Base-by-base conservation (phyloP, 1,284 basidiomycete genomes). In the Mycosarcoma maydis region DNA sequence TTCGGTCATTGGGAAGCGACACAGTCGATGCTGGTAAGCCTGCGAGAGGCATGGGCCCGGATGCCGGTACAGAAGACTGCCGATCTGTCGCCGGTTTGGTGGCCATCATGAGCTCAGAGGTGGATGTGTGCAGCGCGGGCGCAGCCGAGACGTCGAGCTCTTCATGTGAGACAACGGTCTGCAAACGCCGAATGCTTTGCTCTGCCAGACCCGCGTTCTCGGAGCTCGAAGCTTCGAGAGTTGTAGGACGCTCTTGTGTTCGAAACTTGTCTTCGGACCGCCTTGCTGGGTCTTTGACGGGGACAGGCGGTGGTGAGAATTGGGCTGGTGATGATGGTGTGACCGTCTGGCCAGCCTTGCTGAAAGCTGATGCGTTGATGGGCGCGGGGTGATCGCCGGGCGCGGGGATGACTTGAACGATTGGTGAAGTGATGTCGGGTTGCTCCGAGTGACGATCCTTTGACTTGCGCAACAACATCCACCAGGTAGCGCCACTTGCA, bases 401-500 rank as follows among this genome's bases (percentile, higher is more conserved):
- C 3, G 34, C 19, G 6, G 38, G 14, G 27, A 32, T 10, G 13
- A 24, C 33, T 26, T 54, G 46, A 10, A 17, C 22, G 14, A 36
- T 33, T 6, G 50, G 23, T 14, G 54, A 36, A 23, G 17, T 37
- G 9, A 42, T 23, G 2, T 46, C n/a, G 16, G 27, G 36, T 20
- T 54, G 45, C 30, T 53, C 54, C 14, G 26, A 16, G 24, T 53
- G 54, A 9, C 61, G 50, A 76, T 87, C 89, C 80, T 91, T 89
- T 9, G 88, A 86, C 75, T 89, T 91, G 72, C 89, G 87, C 76
- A 90, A 89, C 45, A 98, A 84, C 86, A 97, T 91, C 96, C 96
- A 98, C 95, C 95, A 98, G 11, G 92, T 84, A 1, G 94, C 92
- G 10, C 93, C 91, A 6, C 90, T 88, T 0, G 91, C 86, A 82